Evolutionary conservation across 331 rosid species (phyloP).

Genomic region (Ulmus americana): DNA sequence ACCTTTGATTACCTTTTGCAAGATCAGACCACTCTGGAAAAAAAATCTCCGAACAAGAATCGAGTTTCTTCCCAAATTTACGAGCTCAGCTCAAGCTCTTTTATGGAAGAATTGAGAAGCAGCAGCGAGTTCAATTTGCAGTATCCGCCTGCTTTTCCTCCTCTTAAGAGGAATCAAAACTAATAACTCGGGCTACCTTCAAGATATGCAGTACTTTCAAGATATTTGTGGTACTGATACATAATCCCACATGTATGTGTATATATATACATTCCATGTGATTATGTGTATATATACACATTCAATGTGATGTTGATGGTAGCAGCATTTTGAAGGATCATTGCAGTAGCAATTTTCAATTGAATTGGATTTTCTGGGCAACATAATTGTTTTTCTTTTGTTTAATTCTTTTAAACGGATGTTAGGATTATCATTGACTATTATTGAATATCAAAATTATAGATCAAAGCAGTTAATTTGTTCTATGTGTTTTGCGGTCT

Average conservation of each 20-base stretch:
- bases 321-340: background rate
- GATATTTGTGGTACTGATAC: no score
- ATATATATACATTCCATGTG: no score
- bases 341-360: background rate
- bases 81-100: conserved; percentile 40
- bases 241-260: no score
- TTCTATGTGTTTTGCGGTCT: background rate
- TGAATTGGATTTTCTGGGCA: background rate
- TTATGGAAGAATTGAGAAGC: conserved; percentile 36
- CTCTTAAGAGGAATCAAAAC: conserved; percentile 33
- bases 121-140: conserved; percentile 44
- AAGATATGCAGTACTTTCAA: conserved; percentile 6
- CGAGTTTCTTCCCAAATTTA: conserved; percentile 50
- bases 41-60: conserved; percentile 54
- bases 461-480: background rate
- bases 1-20: conserved; percentile 28
- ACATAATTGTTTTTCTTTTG: background rate
- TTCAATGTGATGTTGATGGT: no score
- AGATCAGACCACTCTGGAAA: conserved; percentile 43
- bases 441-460: background rate
- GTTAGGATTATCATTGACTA: no score
- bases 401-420: background rate
- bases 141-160: conserved; percentile 54
- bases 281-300: no score
- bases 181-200: conserved; percentile 20